phyloP scores from a whole-genome alignment of 305 asterid genomes.

The Plantago lanceolata region DNA sequence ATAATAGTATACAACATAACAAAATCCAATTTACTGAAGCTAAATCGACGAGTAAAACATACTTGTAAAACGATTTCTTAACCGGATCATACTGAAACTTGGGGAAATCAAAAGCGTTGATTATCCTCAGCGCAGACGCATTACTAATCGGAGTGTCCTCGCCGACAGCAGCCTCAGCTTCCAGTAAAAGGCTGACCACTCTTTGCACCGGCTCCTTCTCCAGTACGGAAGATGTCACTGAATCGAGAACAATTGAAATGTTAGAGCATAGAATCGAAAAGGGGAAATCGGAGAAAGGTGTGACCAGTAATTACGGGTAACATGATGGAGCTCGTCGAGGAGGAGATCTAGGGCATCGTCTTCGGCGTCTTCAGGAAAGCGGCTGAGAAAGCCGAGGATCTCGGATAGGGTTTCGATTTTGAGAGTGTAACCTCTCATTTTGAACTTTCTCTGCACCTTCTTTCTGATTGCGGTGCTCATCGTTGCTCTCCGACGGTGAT shows the following conservation, averaged over 20 bases:
- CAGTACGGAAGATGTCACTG: constrained; percentile 81
- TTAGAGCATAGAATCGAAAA: not conserved
- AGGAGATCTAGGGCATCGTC: constrained; percentile 74
- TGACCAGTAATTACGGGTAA: constrained; percentile 36
- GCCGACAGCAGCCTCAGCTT: constrained; percentile 58
- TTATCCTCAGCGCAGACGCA: constrained; percentile 61
- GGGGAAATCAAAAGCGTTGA: constrained; percentile 67
- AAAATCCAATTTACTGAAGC: not conserved
- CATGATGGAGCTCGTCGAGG: constrained; percentile 66
- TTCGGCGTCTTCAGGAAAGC: constrained; percentile 46
- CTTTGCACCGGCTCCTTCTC: constrained; percentile 65
- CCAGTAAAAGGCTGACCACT: constrained; percentile 51
- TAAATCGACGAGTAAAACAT: constrained; percentile 16
- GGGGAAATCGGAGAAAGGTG: not conserved
- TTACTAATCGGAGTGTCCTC: constrained; percentile 45
- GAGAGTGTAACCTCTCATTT: constrained; percentile 79
- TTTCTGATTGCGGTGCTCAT: constrained; percentile 53
- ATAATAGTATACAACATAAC: too few relatives aligned
- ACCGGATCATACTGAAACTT: constrained; percentile 70
- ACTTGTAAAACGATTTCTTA: constrained; percentile 69
- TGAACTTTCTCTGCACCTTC: constrained; percentile 77
- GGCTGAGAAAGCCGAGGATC: constrained; percentile 52
- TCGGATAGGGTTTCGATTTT: constrained; percentile 72
- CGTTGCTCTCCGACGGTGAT: constrained; percentile 11
- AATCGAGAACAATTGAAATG: not conserved